Percentiles rank a stretch among this genome's conserved stretches.
phyloP scores from a whole-genome alignment of 2,329 filamentous ascomycete species.

The Colletotrichum godetiae region DNA sequence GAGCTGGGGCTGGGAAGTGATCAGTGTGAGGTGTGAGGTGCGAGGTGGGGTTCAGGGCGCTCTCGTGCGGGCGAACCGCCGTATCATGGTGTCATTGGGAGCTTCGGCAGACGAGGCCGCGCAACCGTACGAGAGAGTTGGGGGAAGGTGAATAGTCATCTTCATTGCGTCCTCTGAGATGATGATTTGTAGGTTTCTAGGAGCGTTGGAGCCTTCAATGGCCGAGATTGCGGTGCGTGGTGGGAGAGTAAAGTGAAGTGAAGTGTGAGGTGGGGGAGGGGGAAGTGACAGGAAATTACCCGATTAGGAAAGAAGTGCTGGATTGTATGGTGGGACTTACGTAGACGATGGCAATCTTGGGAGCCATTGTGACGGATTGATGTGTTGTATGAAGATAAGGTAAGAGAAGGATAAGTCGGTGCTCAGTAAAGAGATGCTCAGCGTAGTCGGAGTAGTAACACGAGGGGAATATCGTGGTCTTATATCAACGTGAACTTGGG shows the following conservation, averaged over 20 bases:
- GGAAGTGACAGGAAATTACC: conserved; percentile 16
- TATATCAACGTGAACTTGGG: conserved; percentile 16
- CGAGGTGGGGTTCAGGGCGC: conserved; percentile 4
- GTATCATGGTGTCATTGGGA: neutral
- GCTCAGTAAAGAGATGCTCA: neutral
- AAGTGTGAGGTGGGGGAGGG: neutral
- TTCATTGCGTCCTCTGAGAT: neutral
- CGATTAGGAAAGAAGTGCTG: conserved; percentile 24
- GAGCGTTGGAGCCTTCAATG: neutral
- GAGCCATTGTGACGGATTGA: conserved; percentile 74
- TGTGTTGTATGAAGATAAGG: conserved; percentile 14
- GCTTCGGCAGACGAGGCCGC: neutral
- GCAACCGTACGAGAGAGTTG: neutral
- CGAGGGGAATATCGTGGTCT: conserved; percentile 6
- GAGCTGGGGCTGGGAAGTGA: neutral
- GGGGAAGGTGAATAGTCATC: neutral
- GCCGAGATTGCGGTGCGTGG: neutral
- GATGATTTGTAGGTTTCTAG: neutral
- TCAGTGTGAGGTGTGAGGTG: too few species aligned
- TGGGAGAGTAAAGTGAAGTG: neutral
- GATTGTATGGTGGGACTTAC: conserved; percentile 62
- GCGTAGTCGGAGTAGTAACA: neutral
- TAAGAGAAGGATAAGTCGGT: neutral
- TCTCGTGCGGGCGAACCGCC: neutral
- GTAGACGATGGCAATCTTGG: conserved; percentile 91